Conservation (phyloP, 306 rosid species). For the Vicia villosa region DNA sequence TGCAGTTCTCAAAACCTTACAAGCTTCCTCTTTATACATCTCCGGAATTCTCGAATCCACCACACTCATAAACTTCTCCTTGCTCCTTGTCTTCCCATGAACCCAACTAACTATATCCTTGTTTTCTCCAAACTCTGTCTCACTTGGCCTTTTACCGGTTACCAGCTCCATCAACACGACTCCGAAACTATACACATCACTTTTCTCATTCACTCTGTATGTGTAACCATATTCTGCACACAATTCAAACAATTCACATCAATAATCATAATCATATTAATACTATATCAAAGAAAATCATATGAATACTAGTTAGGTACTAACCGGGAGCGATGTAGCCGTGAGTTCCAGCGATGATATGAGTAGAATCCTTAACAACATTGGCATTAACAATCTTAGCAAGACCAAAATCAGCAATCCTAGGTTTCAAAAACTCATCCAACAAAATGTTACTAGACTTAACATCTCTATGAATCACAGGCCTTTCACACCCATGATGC, state of each 20-base stretch:
- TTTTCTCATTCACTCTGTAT: slow-evolving; percentile 79
- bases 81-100: slow-evolving; percentile 52
- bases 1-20: slow-evolving; percentile 68
- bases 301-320: slow-evolving; percentile 7
- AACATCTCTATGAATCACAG: slow-evolving; percentile 86
- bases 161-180: slow-evolving; percentile 91
- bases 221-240: slow-evolving; percentile 84
- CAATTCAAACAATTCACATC: slow-evolving; percentile 1
- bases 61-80: slow-evolving; percentile 45
- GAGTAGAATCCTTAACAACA: slow-evolving; percentile 60
- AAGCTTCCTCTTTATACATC: slow-evolving; percentile 59
- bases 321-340: slow-evolving; percentile 97
- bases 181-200: slow-evolving; percentile 93
- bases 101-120: slow-evolving; percentile 85
- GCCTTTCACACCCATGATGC: slow-evolving; percentile 81
- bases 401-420: slow-evolving; percentile 89
- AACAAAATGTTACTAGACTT: slow-evolving; percentile 89
- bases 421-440: slow-evolving; percentile 86
- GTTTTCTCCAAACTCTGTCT: slow-evolving; percentile 74
- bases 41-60: slow-evolving; percentile 67
- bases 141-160: slow-evolving; percentile 78
- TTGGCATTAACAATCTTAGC: slow-evolving; percentile 72
- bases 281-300: not conserved
- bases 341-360: slow-evolving; percentile 83
- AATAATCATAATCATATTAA: slow-evolving; percentile 1